Evolutionary conservation across 192 early-diverging fungal species (phyloP).

Genomic region (Thamnidium elegans): DNA sequence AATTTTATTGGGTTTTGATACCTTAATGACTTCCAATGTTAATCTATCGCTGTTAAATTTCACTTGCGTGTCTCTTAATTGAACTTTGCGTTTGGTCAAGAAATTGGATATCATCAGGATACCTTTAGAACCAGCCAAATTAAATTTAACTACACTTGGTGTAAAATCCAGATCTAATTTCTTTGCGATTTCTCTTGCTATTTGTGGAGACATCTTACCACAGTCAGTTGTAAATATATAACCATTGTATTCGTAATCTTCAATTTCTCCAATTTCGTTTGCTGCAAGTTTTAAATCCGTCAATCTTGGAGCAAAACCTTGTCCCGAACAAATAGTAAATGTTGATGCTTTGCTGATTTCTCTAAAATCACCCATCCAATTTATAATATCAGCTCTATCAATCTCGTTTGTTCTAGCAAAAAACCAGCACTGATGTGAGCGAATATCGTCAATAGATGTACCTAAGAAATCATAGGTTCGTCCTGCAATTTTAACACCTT

Average conservation of each 20-base stretch:
- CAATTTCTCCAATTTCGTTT: conserved; percentile 40
- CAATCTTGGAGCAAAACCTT: conserved; percentile 21
- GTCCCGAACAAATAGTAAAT: conserved; percentile 60
- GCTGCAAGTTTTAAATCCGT: conserved; percentile 17
- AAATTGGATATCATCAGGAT: conserved; percentile 41
- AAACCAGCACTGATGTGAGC: conserved; percentile 63
- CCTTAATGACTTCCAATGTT: conserved; percentile 50
- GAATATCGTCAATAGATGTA: conserved; percentile 52
- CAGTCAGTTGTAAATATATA: conserved; percentile 66
- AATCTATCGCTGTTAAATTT: conserved; percentile 48
- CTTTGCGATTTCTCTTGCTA: conserved; percentile 40
- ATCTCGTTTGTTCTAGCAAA: conserved; percentile 48
- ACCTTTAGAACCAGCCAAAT: conserved; percentile 62
- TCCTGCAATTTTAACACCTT: conserved; percentile 52
- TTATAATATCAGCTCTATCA: conserved; percentile 43
- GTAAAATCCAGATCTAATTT: conserved; percentile 33
- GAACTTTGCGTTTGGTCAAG: conserved; percentile 35
- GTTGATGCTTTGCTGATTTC: conserved; percentile 53
- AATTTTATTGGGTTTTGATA: conserved; percentile 40
- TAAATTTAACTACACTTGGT: conserved; percentile 64
- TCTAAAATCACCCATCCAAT: conserved; percentile 67
- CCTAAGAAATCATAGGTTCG: conserved; percentile 55
- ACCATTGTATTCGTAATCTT: conserved; percentile 51
- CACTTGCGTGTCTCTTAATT: conserved; percentile 45
- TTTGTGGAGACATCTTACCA: conserved; percentile 51